Evolutionary conservation across 192 early-diverging fungal species (phyloP).

Genomic region (Entophlyctis luteolus): DNA sequence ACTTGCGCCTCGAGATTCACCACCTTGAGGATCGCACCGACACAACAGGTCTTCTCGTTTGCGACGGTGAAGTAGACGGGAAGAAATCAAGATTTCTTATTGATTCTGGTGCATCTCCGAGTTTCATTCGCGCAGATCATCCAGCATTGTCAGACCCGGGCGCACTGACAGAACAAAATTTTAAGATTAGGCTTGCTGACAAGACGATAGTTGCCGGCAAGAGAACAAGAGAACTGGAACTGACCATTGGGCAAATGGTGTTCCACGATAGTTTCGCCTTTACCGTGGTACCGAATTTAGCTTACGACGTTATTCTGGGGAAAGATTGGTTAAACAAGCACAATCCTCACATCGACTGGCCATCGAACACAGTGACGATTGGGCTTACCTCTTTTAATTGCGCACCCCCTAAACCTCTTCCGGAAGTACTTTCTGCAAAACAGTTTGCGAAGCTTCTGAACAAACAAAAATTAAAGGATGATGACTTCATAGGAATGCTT

Average conservation of each 20-base stretch:
- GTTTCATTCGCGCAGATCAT: not conserved
- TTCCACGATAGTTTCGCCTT: not conserved
- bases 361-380: not conserved
- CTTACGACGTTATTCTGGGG: not conserved
- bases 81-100: not conserved
- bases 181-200: not conserved
- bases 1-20: too few relatives aligned
- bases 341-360: not conserved
- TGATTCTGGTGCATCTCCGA: not conserved
- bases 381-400: not conserved
- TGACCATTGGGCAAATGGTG: not conserved
- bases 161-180: not conserved
- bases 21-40: not conserved
- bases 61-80: not conserved
- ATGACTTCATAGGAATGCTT: too few relatives aligned
- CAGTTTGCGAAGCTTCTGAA: not conserved
- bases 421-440: not conserved
- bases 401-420: not conserved
- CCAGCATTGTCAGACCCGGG: too few relatives aligned
- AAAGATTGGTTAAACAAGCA: slow-evolving; percentile 2
- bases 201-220: not conserved
- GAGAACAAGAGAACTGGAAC: not conserved
- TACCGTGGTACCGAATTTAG: not conserved
- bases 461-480: too few relatives aligned
- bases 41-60: not conserved